A percentile compares a stretch with the other conserved stretches of the same genome.
Conservation (phyloP, 2,329 filamentous ascomycete genomes). For the Alternaria viburni region DNA sequence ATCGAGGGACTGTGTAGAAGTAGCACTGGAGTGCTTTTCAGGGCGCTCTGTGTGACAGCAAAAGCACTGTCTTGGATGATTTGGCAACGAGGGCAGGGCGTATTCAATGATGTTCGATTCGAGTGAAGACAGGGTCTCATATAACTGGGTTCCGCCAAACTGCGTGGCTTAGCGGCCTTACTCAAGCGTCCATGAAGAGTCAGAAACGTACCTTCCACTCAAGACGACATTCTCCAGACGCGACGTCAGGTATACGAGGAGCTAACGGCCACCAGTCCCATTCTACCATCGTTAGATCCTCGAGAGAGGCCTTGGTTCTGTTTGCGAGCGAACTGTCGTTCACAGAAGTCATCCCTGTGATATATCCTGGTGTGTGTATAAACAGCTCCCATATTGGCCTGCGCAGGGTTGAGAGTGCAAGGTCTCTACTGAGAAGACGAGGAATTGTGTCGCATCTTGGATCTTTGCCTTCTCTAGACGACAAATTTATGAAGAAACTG, state of each 20-base stretch:
- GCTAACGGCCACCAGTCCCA: not conserved
- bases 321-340: too few relatives aligned
- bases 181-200: too few relatives aligned
- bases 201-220: not conserved
- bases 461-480: too few relatives aligned
- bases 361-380: too few relatives aligned
- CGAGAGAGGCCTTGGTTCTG: not conserved
- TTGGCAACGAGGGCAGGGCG: not conserved
- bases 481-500: too few relatives aligned
- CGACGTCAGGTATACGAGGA: not conserved
- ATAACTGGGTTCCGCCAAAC: not conserved
- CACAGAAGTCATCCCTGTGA: too few relatives aligned
- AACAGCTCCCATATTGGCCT: too few relatives aligned
- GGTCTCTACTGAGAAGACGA: too few relatives aligned
- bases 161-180: not conserved
- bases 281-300: not conserved
- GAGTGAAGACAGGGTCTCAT: not conserved
- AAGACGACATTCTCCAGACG: not conserved
- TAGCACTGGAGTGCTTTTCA: fast-evolving
- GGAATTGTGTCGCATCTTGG: too few relatives aligned
- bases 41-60: not conserved
- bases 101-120: fast-evolving
- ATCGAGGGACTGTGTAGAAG: too few relatives aligned
- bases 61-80: not conserved
- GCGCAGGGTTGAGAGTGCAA: too few relatives aligned